These are phyloP conservation scores for Pseudoneurospora amorphoporcata DNA, from an alignment of 495 filamentous ascomycete genomes.

Conservation along the genomic window DNA sequence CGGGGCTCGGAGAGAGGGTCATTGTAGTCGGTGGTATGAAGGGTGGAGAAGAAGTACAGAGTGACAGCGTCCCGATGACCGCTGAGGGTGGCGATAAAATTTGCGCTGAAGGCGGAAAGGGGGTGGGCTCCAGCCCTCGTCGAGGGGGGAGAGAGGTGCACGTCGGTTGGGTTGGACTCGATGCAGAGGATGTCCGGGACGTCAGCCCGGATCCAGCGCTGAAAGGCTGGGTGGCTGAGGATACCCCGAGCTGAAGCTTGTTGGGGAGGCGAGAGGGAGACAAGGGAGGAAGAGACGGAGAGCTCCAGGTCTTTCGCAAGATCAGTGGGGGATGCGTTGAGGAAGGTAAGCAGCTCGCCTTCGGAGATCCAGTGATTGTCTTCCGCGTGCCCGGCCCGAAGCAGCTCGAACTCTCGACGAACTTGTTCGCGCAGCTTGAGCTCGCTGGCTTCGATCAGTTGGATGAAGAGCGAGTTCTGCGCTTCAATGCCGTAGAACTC, in stretches of 20 bases:
- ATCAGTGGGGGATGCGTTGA: not conserved
- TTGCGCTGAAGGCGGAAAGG: not conserved
- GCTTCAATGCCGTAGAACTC: not conserved
- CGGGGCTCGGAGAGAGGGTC: not conserved
- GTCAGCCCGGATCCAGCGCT: not conserved
- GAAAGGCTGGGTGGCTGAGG: not conserved
- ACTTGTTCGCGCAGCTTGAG: not conserved
- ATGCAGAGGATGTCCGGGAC: not conserved
- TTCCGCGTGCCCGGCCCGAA: not conserved
- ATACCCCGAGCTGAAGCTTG: not conserved
- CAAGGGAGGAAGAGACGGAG: not conserved
- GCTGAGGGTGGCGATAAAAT: not conserved
- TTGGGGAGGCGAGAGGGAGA: not conserved
- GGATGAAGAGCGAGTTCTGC: not conserved
- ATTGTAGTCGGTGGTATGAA: not conserved
- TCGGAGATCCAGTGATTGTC: not conserved
- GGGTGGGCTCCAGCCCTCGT: not conserved
- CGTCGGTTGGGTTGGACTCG: not conserved
- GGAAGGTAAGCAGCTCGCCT: not conserved
- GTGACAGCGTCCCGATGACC: not conserved
- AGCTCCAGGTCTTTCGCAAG: not conserved
- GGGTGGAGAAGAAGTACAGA: not conserved
- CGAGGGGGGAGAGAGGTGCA: not conserved
- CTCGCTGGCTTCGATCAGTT: not conserved
- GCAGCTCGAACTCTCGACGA: not conserved